A percentile compares a stretch with the other conserved stretches of the same genome.
phyloP scores from a whole-genome alignment of 2,329 filamentous ascomycete species.

The Claviceps sorghi region DNA sequence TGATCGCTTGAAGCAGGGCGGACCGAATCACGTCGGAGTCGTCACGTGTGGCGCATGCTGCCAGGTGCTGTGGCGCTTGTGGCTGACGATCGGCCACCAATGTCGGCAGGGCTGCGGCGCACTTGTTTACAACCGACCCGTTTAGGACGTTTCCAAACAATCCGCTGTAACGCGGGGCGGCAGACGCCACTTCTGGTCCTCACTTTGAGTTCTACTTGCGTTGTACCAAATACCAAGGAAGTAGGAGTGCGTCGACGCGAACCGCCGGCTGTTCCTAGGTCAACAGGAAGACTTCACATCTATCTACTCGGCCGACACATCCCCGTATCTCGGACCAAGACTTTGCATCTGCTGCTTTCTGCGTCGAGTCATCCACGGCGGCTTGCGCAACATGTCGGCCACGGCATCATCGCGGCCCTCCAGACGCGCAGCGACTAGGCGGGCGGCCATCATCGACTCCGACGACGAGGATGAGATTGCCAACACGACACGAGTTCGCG shows the following conservation, averaged over 20 bases:
- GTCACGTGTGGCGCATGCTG: constrained; percentile 9
- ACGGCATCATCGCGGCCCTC: constrained; percentile 22
- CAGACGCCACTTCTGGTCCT: constrained; percentile 2
- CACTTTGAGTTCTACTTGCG: background rate
- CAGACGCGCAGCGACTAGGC: constrained; percentile 40
- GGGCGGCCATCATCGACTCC: constrained; percentile 62
- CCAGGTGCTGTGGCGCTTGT: background rate
- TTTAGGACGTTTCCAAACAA: constrained; percentile 27
- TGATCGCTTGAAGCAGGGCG: background rate
- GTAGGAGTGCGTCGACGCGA: background rate
- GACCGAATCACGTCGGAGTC: background rate
- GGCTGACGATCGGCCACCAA: background rate
- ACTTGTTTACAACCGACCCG: constrained; percentile 25
- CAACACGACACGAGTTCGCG: constrained; percentile 34
- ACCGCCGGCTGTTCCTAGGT: background rate
- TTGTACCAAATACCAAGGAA: background rate
- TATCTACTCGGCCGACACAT: no score
- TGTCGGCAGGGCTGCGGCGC: background rate
- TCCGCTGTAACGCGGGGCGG: constrained; percentile 12
- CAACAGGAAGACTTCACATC: background rate
- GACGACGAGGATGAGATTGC: constrained; percentile 58
- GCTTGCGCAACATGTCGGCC: constrained; percentile 15
- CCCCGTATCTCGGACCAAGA: background rate
- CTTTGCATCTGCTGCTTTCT: background rate
- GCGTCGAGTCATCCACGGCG: background rate